A percentile compares a stretch with the other conserved stretches of the same genome.
Conservation (phyloP, 352 stramenopile species). For the Plasmopara viticola region DNA sequence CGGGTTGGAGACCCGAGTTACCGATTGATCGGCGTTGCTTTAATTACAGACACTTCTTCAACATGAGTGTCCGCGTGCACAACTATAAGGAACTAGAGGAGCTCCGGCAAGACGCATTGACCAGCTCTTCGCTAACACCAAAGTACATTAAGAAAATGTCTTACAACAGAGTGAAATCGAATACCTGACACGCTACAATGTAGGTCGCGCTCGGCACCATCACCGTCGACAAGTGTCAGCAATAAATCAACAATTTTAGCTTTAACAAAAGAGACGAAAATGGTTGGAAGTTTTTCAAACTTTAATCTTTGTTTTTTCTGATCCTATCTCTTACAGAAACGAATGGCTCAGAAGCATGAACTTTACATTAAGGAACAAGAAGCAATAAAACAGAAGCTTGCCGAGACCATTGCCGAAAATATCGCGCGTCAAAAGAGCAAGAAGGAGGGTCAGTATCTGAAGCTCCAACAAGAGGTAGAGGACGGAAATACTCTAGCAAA, state of each 20-base stretch:
- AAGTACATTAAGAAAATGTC: slow-evolving; percentile 14
- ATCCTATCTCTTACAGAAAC: slow-evolving; percentile 30
- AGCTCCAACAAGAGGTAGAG: slow-evolving; percentile 68
- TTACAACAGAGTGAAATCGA: not conserved
- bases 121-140: slow-evolving; percentile 21
- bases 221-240: slow-evolving; percentile 11
- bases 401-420: slow-evolving; percentile 57
- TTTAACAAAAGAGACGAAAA: slow-evolving; percentile 53
- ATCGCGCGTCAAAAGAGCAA: slow-evolving; percentile 55
- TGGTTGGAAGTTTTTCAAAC: slow-evolving; percentile 14
- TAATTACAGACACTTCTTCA: not conserved
- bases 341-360: slow-evolving; percentile 68
- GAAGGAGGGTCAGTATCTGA: slow-evolving; percentile 62
- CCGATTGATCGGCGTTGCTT: too few species aligned
- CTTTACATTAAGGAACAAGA: slow-evolving; percentile 68
- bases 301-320: too few species aligned
- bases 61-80: slow-evolving; percentile 72
- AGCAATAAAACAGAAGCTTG: slow-evolving; percentile 48
- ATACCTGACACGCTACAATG: not conserved
- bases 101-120: slow-evolving; percentile 50
- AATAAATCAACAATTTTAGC: slow-evolving; percentile 32
- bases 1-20: too few species aligned
- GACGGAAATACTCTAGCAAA: slow-evolving; percentile 51
- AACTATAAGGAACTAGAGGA: slow-evolving; percentile 70
- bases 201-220: slow-evolving; percentile 16